Evolutionary conservation across 2,329 filamentous ascomycete genomes (phyloP), one percentile per base, ranked within the genome.

Genomic region (Rachicladosporium sp.): DNA sequence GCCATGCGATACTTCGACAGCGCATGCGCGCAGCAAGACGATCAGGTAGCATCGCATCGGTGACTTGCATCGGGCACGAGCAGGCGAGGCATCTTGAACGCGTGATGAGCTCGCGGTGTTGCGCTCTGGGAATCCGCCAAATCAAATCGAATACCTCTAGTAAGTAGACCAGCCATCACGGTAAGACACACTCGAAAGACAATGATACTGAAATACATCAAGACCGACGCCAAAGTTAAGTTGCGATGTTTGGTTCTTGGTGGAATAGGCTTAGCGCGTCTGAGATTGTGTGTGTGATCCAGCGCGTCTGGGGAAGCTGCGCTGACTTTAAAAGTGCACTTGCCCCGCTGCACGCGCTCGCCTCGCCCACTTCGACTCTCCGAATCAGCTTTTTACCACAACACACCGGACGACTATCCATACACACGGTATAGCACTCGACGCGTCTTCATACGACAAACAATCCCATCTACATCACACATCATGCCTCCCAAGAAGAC

Each of bases 401-500:
- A 19, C 15, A 19, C 15, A 19, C 15, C 15, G 15, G 15, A 19
- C 15, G 15, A 19, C 15, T 19, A 19, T 19, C 15, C 15, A 19
- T 19, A 19, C 15, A 30, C 19, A 35, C 33, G 33, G 43, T 41
- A 47, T 41, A 46, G 63, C 59, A 53, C 55, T 59, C 41, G 50
- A 60, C 55, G 47, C 59, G 51, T 49, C 52, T 49, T 51, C 50
- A 50, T 49, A 49, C 40, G 42, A 36, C 40, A 47, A 43, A 51
- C 54, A 47, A 46, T 29, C 33, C 35, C 36, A 42, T 48, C 46
- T 43, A 46, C 15, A 55, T 46, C 46, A 55, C 44, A 10, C 34
- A 40, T 19, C 10, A 41, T 81, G 78, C 68, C 76, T 71, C 73
- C 76, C 53, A 81, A 80, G 70, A 78, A 78, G 65, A 62, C 60